phyloP scores from a whole-genome alignment of 2,329 filamentous ascomycete genomes.

The Ceratocystis albifundus region DNA sequence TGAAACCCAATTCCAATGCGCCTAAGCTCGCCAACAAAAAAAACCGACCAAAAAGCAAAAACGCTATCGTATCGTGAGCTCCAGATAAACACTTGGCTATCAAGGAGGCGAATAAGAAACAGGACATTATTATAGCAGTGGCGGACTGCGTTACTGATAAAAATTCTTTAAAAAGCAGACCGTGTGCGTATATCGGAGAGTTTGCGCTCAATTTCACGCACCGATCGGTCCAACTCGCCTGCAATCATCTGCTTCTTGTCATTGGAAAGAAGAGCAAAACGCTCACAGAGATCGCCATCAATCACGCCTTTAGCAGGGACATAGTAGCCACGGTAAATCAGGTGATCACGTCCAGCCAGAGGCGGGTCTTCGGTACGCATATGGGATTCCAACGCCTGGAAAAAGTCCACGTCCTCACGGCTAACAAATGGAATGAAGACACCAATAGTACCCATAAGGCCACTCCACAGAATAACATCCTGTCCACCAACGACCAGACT shows the following conservation, averaged over 20 bases:
- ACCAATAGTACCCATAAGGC: slow-evolving; percentile 86
- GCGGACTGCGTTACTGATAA: slow-evolving; percentile 22
- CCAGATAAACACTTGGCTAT: slow-evolving; percentile 5
- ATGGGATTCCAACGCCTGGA: slow-evolving; percentile 84
- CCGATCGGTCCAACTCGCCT: slow-evolving; percentile 77
- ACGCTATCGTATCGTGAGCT: slow-evolving; percentile 9
- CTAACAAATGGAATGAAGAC: slow-evolving; percentile 84
- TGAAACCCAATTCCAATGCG: slow-evolving; percentile 13
- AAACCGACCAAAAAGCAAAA: slow-evolving; percentile 16
- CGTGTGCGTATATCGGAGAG: slow-evolving; percentile 59
- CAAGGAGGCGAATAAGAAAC: not conserved
- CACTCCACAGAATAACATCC: slow-evolving; percentile 85
- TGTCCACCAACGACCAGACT: slow-evolving; percentile 82
- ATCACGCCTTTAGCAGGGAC: slow-evolving; percentile 93
- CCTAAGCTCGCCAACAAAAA: slow-evolving; percentile 20
- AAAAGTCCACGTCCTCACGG: slow-evolving; percentile 93
- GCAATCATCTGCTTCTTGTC: slow-evolving; percentile 96
- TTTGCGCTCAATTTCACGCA: slow-evolving; percentile 90
- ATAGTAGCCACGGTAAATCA: slow-evolving; percentile 94
- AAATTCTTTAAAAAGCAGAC: slow-evolving; percentile 45
- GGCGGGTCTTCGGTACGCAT: slow-evolving; percentile 78
- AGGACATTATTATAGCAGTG: not conserved
- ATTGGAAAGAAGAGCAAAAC: slow-evolving; percentile 68
- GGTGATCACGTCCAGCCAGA: slow-evolving; percentile 80
- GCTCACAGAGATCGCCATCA: slow-evolving; percentile 91